These are phyloP conservation scores for Trichoderma gracile DNA, from an alignment of 2,329 filamentous ascomycete species.

Conservation along the genomic window DNA sequence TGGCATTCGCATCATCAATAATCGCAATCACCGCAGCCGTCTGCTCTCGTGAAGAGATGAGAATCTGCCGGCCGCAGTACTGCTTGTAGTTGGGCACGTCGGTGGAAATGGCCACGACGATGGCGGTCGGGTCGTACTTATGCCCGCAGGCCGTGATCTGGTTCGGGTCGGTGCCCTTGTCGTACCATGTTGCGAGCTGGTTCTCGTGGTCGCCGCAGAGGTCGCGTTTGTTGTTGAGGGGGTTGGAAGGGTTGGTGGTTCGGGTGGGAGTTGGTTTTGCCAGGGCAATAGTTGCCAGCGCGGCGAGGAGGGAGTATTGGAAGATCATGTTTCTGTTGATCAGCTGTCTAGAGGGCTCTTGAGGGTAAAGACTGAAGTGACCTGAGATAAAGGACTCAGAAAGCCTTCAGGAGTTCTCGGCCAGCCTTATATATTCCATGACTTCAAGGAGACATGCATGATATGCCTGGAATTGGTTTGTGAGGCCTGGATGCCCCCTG, in stretches of 20 bases:
- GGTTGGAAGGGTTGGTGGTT: background rate
- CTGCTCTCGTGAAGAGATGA: background rate
- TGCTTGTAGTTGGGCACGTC: conserved; percentile 6
- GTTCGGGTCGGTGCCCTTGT: background rate
- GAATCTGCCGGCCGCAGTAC: background rate
- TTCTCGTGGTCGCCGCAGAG: background rate
- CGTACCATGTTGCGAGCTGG: conserved; percentile 9
- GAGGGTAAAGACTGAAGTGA: too few species aligned
- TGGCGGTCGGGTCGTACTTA: background rate
- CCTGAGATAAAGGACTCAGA: background rate
- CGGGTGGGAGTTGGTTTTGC: conserved; percentile 1
- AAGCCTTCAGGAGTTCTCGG: background rate
- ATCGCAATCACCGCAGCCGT: background rate
- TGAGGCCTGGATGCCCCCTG: background rate
- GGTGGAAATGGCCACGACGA: conserved; percentile 10
- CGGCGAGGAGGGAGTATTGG: background rate
- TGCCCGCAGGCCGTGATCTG: conserved; percentile 11
- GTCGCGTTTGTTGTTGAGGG: background rate
- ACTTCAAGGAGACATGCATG: background rate
- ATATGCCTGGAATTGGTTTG: background rate
- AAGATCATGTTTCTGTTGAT: background rate
- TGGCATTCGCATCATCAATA: conserved; percentile 2
- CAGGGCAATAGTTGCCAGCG: background rate
- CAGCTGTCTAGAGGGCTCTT: background rate
- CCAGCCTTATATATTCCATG: background rate